These are phyloP conservation scores for Dryas integrifolia DNA, from an alignment of 331 rosid species.

Conservation along the genomic window DNA sequence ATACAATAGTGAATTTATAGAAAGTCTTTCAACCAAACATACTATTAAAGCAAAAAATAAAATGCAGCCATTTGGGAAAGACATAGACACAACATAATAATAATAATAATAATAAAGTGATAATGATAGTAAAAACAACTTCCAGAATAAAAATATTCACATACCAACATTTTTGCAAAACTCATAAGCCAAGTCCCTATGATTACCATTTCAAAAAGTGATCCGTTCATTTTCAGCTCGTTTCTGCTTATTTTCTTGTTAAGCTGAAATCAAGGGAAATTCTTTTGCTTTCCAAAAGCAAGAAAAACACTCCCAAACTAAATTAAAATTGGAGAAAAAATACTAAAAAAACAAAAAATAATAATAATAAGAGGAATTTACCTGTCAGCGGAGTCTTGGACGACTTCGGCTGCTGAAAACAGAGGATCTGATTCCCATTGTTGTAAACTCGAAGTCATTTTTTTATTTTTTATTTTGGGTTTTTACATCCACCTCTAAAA, in stretches of 20 bases:
- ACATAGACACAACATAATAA: not conserved
- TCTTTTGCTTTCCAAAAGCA: not conserved
- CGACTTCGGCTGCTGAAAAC: conserved; percentile 41
- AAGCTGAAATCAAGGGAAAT: not conserved
- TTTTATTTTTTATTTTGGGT: not conserved
- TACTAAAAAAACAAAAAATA: not conserved
- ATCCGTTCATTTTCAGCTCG: not conserved
- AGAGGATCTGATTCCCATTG: conserved; percentile 49
- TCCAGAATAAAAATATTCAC: not conserved
- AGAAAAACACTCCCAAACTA: not conserved
- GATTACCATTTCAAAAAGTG: not conserved
- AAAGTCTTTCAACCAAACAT: not conserved
- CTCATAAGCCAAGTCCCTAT: not conserved
- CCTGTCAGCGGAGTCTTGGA: conserved; percentile 47
- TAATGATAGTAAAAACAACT: not conserved
- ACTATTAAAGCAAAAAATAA: not conserved
- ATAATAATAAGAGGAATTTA: not conserved
- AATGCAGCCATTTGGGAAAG: not conserved
- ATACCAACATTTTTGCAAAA: conserved; percentile 6
- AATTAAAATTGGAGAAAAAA: not conserved
- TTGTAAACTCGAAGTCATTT: conserved; percentile 36
- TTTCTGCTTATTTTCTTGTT: not conserved
- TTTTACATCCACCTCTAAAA: not conserved
- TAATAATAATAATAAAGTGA: not conserved
- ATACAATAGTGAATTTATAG: too few species aligned